A percentile compares a stretch with the other conserved stretches of the same genome.
These are phyloP conservation scores for Limonium bicolor DNA, from an alignment of 148 eudicot species.

Conservation along the genomic window DNA sequence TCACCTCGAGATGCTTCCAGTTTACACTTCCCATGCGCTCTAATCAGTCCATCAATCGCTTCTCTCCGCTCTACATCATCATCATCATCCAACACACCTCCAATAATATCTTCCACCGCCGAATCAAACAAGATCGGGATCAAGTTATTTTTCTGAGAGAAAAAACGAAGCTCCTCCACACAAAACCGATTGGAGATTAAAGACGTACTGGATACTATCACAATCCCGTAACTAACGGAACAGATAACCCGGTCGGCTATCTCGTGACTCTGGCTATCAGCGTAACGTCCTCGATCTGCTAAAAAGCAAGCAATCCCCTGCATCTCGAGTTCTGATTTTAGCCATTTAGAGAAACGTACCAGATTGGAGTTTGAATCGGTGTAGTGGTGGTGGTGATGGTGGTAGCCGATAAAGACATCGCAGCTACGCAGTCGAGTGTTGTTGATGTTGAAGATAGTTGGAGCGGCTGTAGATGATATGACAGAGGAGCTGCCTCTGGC, in stretches of 20 bases:
- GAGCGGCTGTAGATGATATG: too few species aligned
- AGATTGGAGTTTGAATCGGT: too few species aligned
- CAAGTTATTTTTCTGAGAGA: constrained; percentile 73
- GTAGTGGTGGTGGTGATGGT: too few species aligned
- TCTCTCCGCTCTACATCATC: constrained; percentile 52
- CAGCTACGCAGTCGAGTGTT: constrained; percentile 72
- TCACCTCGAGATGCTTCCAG: constrained; percentile 45
- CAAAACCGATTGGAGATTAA: constrained; percentile 44
- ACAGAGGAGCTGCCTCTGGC: not conserved
- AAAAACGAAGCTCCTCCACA: constrained; percentile 67
- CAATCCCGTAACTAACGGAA: constrained; percentile 62
- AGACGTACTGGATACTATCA: constrained; percentile 36
- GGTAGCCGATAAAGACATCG: constrained; percentile 73
- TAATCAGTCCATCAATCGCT: constrained; percentile 48
- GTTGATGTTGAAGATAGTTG: not conserved
- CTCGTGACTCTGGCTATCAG: constrained; percentile 75
- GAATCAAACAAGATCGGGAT: constrained; percentile 69
- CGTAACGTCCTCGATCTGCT: constrained; percentile 69
- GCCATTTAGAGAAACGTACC: constrained; percentile 85
- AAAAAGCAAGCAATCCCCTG: constrained; percentile 82
- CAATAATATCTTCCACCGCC: constrained; percentile 20
- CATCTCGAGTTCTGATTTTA: constrained; percentile 72
- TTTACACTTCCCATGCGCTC: constrained; percentile 33
- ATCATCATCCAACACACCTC: constrained; percentile 22
- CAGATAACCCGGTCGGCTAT: constrained; percentile 89